Conservation (phyloP, 1,284 basidiomycete species). For the Crucibulum cyathiforme region DNA sequence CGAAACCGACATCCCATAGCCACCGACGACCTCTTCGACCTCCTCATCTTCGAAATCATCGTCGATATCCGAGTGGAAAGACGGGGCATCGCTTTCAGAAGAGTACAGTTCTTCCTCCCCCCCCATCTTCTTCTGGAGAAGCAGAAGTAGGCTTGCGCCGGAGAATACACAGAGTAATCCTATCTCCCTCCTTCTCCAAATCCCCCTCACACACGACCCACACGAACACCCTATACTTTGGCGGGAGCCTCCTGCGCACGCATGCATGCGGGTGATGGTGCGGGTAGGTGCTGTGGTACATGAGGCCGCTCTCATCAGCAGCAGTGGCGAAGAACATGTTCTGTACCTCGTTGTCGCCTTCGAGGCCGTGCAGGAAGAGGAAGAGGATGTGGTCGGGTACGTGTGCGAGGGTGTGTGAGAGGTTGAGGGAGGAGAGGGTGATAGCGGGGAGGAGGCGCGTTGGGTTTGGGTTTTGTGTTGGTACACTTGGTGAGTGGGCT, state of each 20-base stretch:
- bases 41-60: constrained; percentile 7
- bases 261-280: too few species aligned
- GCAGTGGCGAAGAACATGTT: constrained; percentile 72
- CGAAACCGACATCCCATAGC: neutral
- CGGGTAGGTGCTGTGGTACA: too few species aligned
- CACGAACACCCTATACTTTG: constrained; percentile 67
- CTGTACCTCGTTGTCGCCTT: constrained; percentile 78
- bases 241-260: constrained; percentile 11
- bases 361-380: constrained; percentile 84
- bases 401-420: constrained; percentile 67
- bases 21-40: constrained; percentile 4
- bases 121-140: constrained; percentile 10
- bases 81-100: too few species aligned
- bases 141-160: too few species aligned
- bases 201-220: constrained; percentile 80
- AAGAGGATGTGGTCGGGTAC: constrained; percentile 81
- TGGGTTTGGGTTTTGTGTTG: constrained; percentile 8
- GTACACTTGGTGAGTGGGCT: neutral
- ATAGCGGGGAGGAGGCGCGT: constrained; percentile 56
- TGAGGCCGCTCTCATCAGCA: neutral
- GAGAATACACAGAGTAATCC: too few species aligned
- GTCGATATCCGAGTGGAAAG: neutral
- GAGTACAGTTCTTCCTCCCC: neutral
- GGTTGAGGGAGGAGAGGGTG: constrained; percentile 67
- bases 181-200: constrained; percentile 39